These are phyloP conservation scores for Mycothermus thermophilus DNA, from an alignment of 495 filamentous ascomycete genomes.

Conservation along the genomic window DNA sequence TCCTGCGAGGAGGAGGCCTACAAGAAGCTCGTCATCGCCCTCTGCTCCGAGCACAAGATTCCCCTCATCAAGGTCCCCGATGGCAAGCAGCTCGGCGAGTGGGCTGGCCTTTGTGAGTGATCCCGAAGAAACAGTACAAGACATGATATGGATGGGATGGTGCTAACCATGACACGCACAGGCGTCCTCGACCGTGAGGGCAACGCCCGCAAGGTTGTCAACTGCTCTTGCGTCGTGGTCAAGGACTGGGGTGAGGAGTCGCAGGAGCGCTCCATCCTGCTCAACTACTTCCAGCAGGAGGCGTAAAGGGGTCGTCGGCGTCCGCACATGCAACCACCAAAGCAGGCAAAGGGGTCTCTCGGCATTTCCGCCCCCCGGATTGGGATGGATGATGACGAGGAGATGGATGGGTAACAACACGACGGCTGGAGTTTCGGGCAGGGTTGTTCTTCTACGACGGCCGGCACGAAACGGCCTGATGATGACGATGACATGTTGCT, in stretches of 20 bases:
- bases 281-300: constrained; percentile 97
- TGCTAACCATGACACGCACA: constrained; percentile 22
- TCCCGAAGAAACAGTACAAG: not conserved
- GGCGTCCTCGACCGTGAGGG: constrained; percentile 97
- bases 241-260: constrained; percentile 99
- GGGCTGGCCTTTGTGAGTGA: constrained; percentile 94
- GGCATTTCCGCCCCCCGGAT: too few relatives aligned
- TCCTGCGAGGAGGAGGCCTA: constrained; percentile 99
- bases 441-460: too few relatives aligned
- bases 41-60: constrained; percentile 98
- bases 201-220: constrained; percentile 98
- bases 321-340: constrained; percentile 3
- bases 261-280: constrained; percentile 91
- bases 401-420: too few relatives aligned
- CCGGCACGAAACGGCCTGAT: too few relatives aligned
- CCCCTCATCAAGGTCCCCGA: constrained; percentile 99
- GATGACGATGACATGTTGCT: constrained; percentile 2
- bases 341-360: not conserved
- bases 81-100: constrained; percentile 98
- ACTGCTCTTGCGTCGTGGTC: constrained; percentile 99
- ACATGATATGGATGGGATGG: not conserved
- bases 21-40: constrained; percentile 97
- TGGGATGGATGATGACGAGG: too few relatives aligned
- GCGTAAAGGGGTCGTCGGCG: constrained; percentile 28
- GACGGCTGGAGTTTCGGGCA: too few relatives aligned